A percentile compares a stretch with the other conserved stretches of the same genome.
Conservation (phyloP, 1,284 basidiomycete genomes). For the Blastosporella zonata region DNA sequence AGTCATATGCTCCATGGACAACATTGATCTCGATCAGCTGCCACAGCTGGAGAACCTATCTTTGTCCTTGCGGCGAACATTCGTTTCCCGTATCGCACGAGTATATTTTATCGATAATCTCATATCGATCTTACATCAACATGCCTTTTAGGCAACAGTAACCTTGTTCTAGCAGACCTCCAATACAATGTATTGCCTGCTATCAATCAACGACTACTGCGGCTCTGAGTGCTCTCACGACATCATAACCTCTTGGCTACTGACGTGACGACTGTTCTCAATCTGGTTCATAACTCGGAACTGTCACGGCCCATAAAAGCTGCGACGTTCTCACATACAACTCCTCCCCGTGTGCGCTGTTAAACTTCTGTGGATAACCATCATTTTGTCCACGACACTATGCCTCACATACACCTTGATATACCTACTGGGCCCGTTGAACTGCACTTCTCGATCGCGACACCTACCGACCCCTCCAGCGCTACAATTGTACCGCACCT, state of each 20-base stretch:
- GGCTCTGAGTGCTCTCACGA: constrained; percentile 9
- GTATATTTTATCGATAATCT: background rate
- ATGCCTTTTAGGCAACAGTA: background rate
- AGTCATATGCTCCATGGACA: no score
- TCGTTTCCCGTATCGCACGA: background rate
- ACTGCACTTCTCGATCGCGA: constrained; percentile 12
- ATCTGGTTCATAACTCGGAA: constrained; percentile 3
- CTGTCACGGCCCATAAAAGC: constrained; percentile 8
- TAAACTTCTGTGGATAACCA: background rate
- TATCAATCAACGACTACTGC: constrained; percentile 2
- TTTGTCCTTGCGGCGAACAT: background rate
- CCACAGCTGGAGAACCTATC: background rate
- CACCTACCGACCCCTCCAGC: constrained; percentile 11
- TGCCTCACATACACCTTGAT: constrained; percentile 12
- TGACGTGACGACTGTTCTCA: background rate
- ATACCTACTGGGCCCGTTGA: constrained; percentile 10
- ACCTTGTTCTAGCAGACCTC: background rate
- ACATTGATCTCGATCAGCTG: background rate
- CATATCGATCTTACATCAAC: background rate
- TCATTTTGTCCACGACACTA: background rate
- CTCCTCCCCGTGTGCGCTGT: background rate
- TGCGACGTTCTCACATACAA: constrained; percentile 3
- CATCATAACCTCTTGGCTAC: background rate
- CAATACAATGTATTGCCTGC: background rate
- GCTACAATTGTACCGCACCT: constrained; percentile 8